Conservation (phyloP, 257 asterid species). For the Plantago major region DNA sequence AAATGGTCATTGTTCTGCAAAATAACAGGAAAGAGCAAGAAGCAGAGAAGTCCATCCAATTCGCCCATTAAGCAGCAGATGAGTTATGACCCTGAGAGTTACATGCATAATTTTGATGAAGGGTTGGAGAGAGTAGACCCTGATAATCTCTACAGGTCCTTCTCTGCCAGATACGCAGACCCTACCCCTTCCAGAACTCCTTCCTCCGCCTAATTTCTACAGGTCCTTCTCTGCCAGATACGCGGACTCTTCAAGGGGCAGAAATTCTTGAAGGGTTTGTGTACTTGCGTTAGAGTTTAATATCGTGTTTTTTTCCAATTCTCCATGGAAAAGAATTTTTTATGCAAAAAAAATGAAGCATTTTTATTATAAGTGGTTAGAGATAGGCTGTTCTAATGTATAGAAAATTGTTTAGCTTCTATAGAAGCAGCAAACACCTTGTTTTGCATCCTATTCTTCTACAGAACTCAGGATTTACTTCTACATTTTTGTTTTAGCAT, state of each 20-base stretch:
- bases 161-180: conserved; percentile 69
- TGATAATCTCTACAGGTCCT: conserved; percentile 56
- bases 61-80: conserved; percentile 17
- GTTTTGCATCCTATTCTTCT: no score
- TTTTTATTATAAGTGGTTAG: no score
- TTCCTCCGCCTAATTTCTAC: conserved; percentile 21
- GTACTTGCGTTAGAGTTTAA: not conserved
- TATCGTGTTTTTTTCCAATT: no score
- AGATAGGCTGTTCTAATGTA: no score
- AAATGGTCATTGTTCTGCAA: conserved; percentile 56
- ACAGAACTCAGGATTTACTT: no score
- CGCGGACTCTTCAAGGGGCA: conserved; percentile 46
- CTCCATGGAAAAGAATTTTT: no score
- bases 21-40: conserved; percentile 35
- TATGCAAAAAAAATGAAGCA: no score
- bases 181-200: not conserved
- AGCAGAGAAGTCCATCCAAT: conserved; percentile 25
- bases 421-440: no score
- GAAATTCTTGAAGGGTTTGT: not conserved
- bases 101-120: conserved; percentile 65
- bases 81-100: conserved; percentile 47
- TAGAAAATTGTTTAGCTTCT: no score
- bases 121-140: conserved; percentile 43
- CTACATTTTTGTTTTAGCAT: no score
- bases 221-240: conserved; percentile 74